Conservation (phyloP, 495 filamentous ascomycete genomes). For the Xeromyces bisporus region DNA sequence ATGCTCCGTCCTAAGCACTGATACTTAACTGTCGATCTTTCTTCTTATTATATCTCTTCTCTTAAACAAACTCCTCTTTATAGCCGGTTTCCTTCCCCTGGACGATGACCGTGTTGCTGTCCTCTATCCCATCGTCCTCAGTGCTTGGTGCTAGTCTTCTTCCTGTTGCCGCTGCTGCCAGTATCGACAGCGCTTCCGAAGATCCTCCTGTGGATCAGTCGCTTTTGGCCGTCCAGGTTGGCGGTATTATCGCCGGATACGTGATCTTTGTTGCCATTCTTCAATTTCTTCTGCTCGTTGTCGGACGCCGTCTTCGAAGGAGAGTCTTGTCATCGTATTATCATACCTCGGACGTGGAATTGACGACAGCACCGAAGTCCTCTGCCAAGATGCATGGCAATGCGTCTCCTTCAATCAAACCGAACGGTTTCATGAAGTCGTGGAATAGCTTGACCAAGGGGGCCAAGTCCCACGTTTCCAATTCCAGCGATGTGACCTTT, state of each 20-base stretch:
- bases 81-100: too few relatives aligned
- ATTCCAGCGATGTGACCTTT: slow-evolving; percentile 41
- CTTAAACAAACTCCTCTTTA: too few relatives aligned
- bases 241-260: slow-evolving; percentile 66
- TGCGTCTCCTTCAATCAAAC: slow-evolving; percentile 11
- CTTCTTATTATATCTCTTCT: too few relatives aligned
- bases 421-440: slow-evolving; percentile 19
- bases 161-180: slow-evolving; percentile 1
- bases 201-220: slow-evolving; percentile 26
- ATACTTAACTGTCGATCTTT: too few relatives aligned
- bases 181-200: slow-evolving; percentile 3
- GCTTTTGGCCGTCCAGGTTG: slow-evolving; percentile 57
- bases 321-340: slow-evolving; percentile 34
- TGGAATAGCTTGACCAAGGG: slow-evolving; percentile 26
- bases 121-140: too few relatives aligned
- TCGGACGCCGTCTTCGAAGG: slow-evolving; percentile 42
- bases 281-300: slow-evolving; percentile 44
- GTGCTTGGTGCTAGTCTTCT: too few relatives aligned
- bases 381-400: slow-evolving; percentile 34
- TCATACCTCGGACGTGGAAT: slow-evolving; percentile 40
- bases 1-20: too few relatives aligned
- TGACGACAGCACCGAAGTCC: slow-evolving; percentile 39
- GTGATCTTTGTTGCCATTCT: slow-evolving; percentile 53
- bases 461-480: slow-evolving; percentile 21
- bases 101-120: too few relatives aligned